Base-by-base conservation (phyloP, 257 asterid species). In the Rauvolfia tetraphylla region DNA sequence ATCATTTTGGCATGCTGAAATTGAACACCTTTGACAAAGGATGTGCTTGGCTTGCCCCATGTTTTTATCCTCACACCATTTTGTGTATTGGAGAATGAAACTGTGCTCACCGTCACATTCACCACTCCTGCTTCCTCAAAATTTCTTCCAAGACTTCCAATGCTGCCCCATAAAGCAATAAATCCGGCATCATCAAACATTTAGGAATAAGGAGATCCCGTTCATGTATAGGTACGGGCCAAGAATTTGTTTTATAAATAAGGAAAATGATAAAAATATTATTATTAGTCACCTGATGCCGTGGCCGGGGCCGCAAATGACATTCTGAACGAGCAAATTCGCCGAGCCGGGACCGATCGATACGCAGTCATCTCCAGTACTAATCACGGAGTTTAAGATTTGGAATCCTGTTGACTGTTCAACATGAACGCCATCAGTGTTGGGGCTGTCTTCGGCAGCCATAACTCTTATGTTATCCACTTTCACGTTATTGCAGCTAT, bases 381-480 rank as follows among this genome's bases (percentile, higher is more conserved):
- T 73, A 54, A 83, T 80, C 25, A 27, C 33, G 0, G 83, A 72
- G 44, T 79, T 76, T 67, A 41, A 46, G 83, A 83, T 79, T 22
- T 56, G 56, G 6, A 83, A 41, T 1, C 72, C 56, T 10, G 86
- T 22, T 25, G 86, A 83, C 33, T 23, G 57, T 36, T 79, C 81
- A 1, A 83, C 81, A 42, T 83, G 86, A 41, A 83, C 79, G 11
- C 83, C 86, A 34, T 83, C 83, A 0, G 86, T 83, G 74, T 83
- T 83, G 0, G 73, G 81, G 63, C 86, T 79, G 56, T 79, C 62
- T 61, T 73, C 79, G 17, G 83, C 39, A 10, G 86, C 78, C 75
- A 39, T 8, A 31, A 77, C 61, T 36, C 68, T 83, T 13, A 79
- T 58, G 17, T 69, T 80, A 31, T 72, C 75, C 77, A 84, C 23